Base-by-base conservation (phyloP, 2,329 filamentous ascomycete species). In the Cryphonectria japonica region DNA sequence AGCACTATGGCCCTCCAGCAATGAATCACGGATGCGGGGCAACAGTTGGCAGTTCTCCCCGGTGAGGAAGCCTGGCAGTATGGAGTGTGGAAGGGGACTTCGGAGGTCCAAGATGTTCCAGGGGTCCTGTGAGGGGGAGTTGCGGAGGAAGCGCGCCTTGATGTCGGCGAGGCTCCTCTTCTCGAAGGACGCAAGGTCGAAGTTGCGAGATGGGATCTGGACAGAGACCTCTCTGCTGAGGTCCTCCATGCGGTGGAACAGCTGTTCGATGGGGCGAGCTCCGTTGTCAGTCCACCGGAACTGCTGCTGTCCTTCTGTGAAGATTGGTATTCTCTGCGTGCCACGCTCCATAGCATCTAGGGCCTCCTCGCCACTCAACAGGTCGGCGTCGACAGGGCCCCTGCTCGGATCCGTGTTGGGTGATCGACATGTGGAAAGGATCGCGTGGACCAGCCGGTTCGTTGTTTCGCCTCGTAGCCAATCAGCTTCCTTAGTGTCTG, bases 1-100 rank as follows among this genome's bases (percentile, higher is more conserved):
- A 4, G 76, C 77, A 22, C 76, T 75, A 39, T 69, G 65, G 68
- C 80, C 83, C 75, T 85, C 85, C 26, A 86, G 77, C 74, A 76
- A 74, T 11, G 75, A 73, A 73, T 78, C 75, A 4, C 77, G 76
- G 43, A 79, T 72, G 16, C 75, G 74, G 16, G 75, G 76, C 32
- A 79, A 74, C 46, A 79, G 73, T 69, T 78, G 76, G 63, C 76
- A 78, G 66, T 78, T 78, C 60, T 77, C 75, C 16, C 75, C 73
- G 1, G 74, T 76, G 69, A 78, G 46, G 60, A 78, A 78, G 29
- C 65, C 67, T 19, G 76, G 76, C 26, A 77, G 73, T 34, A 78
- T 72, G 0, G 74, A 72, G 5, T 76, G 74, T 9, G 77, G 77
- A 19, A 79, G 67, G 4, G 77, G 75, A 46, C 73, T 77, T 39